Conservation (phyloP, 169 alveolate genomes). For the Plasmodium falciparum region DNA sequence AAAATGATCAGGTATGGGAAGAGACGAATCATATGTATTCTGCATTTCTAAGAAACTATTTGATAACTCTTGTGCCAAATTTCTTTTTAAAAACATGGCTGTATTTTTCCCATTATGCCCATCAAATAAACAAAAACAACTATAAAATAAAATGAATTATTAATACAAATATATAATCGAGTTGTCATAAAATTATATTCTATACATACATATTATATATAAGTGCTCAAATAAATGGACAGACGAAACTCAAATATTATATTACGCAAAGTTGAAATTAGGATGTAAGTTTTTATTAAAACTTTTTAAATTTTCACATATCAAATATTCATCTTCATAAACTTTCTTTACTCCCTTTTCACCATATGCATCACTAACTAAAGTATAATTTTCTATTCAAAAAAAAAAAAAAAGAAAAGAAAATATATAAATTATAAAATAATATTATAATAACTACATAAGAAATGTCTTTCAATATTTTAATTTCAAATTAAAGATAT, state of each 20-base stretch:
- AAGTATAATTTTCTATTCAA: conserved; percentile 35
- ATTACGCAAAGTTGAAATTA: conserved; percentile 70
- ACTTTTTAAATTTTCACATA: conserved; percentile 75
- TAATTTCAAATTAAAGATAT: background rate
- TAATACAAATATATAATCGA: background rate
- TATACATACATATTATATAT: background rate
- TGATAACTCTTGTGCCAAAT: conserved; percentile 67
- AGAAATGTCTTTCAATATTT: background rate
- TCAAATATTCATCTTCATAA: conserved; percentile 82
- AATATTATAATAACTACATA: background rate
- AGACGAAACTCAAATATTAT: background rate
- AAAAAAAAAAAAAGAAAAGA: conserved; percentile 15
- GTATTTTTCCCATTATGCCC: conserved; percentile 74
- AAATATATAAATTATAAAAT: background rate
- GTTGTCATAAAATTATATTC: background rate
- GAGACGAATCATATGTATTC: conserved; percentile 57
- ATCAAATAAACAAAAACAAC: conserved; percentile 69
- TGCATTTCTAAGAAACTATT: conserved; percentile 18
- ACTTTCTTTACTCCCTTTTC: conserved; percentile 82
- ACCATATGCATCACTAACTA: conserved; percentile 77
- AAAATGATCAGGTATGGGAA: conserved; percentile 71
- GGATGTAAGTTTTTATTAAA: conserved; percentile 58
- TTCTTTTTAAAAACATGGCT: conserved; percentile 60
- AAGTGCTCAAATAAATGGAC: background rate
- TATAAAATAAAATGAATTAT: conserved; percentile 4